phyloP scores from a whole-genome alignment of 2,329 filamentous ascomycete genomes.

The Talaromyces albobiverticillius region DNA sequence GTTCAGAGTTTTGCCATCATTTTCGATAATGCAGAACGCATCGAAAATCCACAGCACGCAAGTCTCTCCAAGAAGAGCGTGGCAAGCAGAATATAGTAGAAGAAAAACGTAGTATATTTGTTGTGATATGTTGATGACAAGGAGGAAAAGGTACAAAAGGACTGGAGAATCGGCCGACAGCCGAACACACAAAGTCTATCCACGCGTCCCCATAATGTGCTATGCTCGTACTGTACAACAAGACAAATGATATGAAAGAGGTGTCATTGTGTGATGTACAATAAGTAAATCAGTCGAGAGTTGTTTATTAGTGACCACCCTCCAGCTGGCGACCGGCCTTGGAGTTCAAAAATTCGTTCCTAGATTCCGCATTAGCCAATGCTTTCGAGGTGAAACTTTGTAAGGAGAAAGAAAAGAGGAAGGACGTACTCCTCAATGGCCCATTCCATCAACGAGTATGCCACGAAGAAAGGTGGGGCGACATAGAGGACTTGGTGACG shows the following conservation, averaged over 20 bases:
- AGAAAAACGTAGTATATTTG: background rate
- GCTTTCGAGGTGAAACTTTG: background rate
- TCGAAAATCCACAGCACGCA: background rate
- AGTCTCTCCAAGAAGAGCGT: background rate
- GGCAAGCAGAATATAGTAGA: background rate
- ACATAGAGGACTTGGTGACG: constrained; percentile 86
- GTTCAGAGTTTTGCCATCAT: too few relatives aligned
- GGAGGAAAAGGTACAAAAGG: constrained; percentile 7
- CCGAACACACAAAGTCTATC: background rate
- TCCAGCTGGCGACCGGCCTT: constrained; percentile 46
- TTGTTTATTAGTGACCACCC: constrained; percentile 29
- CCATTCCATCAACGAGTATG: constrained; percentile 86
- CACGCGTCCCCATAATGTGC: background rate
- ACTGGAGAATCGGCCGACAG: background rate
- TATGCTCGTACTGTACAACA: constrained; percentile 13
- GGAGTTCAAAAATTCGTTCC: constrained; percentile 52
- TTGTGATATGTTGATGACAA: background rate
- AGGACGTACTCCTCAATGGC: constrained; percentile 74
- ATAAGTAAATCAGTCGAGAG: background rate
- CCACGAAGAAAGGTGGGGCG: constrained; percentile 71
- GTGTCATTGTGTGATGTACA: constrained; percentile 7
- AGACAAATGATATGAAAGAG: background rate
- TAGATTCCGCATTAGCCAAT: constrained; percentile 20
- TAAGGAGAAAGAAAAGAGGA: too few relatives aligned
- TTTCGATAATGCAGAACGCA: too few relatives aligned